A percentile compares a stretch with the other conserved stretches of the same genome.
phyloP scores from a whole-genome alignment of 768 basidiomycete genomes.

The Boletellus emodensis region DNA sequence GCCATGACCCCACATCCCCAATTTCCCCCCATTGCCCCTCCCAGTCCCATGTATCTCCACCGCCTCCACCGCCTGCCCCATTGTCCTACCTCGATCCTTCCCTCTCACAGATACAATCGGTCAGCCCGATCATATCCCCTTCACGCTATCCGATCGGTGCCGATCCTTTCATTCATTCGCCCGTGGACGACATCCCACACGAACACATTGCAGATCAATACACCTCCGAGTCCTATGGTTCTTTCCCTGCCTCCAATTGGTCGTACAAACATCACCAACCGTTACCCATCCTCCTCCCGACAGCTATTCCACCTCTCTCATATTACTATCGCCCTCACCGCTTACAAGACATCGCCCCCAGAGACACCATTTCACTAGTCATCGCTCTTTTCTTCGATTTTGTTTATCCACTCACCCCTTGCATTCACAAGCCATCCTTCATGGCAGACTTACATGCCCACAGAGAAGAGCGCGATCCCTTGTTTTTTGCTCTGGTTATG shows the following conservation, averaged over 20 bases:
- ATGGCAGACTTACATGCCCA: constrained; percentile 82
- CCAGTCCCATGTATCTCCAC: constrained; percentile 44
- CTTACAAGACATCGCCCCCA: constrained; percentile 77
- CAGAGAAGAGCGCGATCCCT: constrained; percentile 81
- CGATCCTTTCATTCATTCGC: constrained; percentile 59
- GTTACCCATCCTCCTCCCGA: constrained; percentile 42
- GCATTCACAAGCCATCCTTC: constrained; percentile 87
- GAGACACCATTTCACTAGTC: constrained; percentile 77
- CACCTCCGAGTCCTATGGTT: constrained; percentile 52
- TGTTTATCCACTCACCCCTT: constrained; percentile 87
- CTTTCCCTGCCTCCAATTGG: constrained; percentile 68
- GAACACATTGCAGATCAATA: constrained; percentile 31
- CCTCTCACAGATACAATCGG: constrained; percentile 38
- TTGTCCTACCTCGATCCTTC: constrained; percentile 52
- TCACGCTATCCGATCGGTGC: constrained; percentile 70
- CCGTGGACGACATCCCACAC: constrained; percentile 33
- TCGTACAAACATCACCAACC: constrained; percentile 61
- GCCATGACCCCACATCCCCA: constrained; percentile 42
- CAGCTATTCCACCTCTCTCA: constrained; percentile 54
- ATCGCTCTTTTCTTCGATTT: constrained; percentile 91
- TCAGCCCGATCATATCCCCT: constrained; percentile 46
- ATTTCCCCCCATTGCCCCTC: constrained; percentile 35
- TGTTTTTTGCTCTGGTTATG: constrained; percentile 90
- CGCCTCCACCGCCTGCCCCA: constrained; percentile 21
- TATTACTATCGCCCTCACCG: constrained; percentile 72